These are phyloP conservation scores for Scedosporium boydii DNA, from an alignment of 2,329 filamentous ascomycete species.

Conservation along the genomic window DNA sequence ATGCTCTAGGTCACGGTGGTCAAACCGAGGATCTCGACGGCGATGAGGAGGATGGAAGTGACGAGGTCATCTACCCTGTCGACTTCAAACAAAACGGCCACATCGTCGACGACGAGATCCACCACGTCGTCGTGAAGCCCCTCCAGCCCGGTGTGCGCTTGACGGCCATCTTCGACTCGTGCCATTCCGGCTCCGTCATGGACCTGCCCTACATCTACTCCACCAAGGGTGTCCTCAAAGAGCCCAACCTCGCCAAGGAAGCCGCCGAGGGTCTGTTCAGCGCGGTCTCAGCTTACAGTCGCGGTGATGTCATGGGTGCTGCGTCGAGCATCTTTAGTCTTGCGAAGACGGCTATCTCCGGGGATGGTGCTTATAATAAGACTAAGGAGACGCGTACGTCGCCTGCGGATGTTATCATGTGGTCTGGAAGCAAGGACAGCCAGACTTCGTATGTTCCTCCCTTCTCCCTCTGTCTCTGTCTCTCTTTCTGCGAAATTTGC, in stretches of 20 bases:
- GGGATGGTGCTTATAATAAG: conserved; percentile 72
- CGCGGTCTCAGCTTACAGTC: conserved; percentile 48
- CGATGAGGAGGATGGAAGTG: conserved; percentile 72
- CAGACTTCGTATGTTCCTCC: conserved; percentile 70
- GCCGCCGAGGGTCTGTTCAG: conserved; percentile 54
- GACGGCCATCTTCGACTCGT: conserved; percentile 58
- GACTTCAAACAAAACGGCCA: conserved; percentile 73
- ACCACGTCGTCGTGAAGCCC: conserved; percentile 58
- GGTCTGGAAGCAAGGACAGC: conserved; percentile 91
- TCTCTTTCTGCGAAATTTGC: not conserved
- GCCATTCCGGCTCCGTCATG: conserved; percentile 57
- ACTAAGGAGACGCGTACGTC: conserved; percentile 84
- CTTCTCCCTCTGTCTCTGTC: not conserved
- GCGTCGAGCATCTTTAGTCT: conserved; percentile 71
- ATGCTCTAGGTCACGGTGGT: conserved; percentile 56
- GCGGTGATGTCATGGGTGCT: conserved; percentile 68
- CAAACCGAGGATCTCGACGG: conserved; percentile 72
- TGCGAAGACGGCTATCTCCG: conserved; percentile 79
- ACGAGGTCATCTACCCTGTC: conserved; percentile 77
- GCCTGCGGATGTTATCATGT: conserved; percentile 93
- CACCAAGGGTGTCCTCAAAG: conserved; percentile 58
- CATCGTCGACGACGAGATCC: conserved; percentile 78
- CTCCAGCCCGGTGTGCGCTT: conserved; percentile 46
- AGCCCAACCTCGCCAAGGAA: conserved; percentile 59
- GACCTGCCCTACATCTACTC: conserved; percentile 62